Percentiles rank a stretch among this genome's conserved stretches.
Evolutionary conservation across 2,329 filamentous ascomycete genomes (phyloP).

Genomic region (Fusarium aywerte): DNA sequence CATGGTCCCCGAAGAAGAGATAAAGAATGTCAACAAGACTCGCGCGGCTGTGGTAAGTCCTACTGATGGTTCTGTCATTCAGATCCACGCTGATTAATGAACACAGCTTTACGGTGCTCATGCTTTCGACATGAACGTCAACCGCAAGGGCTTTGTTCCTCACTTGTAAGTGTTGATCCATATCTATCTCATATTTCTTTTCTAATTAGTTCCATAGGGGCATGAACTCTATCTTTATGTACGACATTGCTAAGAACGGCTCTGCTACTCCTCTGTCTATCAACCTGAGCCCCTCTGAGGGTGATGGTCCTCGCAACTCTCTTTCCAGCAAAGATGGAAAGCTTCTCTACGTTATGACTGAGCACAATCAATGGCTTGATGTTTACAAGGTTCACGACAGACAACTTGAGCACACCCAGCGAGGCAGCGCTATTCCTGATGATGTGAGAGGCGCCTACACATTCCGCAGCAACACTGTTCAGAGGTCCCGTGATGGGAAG

Average conservation of each 20-base stretch:
- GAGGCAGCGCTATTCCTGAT: not conserved
- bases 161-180: not conserved
- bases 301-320: slow-evolving; percentile 7
- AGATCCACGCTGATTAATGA: not conserved
- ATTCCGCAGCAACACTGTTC: slow-evolving; percentile 10
- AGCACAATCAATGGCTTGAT: slow-evolving; percentile 12
- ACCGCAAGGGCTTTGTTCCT: slow-evolving; percentile 11
- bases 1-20: slow-evolving; percentile 3
- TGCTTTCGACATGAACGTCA: slow-evolving; percentile 4
- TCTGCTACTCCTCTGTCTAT: not conserved
- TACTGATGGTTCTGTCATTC: rapidly evolving
- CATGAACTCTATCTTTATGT: slow-evolving; percentile 11
- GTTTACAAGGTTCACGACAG: not conserved
- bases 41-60: not conserved
- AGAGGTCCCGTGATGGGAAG: slow-evolving; percentile 6
- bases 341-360: slow-evolving; percentile 12
- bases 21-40: slow-evolving; percentile 2
- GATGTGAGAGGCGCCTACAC: not conserved
- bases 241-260: slow-evolving; percentile 6
- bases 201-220: not conserved
- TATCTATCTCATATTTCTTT: rapidly evolving
- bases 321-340: slow-evolving; percentile 7
- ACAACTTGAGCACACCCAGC: not conserved
- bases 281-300: slow-evolving; percentile 5
- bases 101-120: slow-evolving; percentile 1